Percentiles rank a stretch among this genome's conserved stretches.
Evolutionary conservation across 148 eudicot species (phyloP).

Genomic region (Gaultheria prostrata): DNA sequence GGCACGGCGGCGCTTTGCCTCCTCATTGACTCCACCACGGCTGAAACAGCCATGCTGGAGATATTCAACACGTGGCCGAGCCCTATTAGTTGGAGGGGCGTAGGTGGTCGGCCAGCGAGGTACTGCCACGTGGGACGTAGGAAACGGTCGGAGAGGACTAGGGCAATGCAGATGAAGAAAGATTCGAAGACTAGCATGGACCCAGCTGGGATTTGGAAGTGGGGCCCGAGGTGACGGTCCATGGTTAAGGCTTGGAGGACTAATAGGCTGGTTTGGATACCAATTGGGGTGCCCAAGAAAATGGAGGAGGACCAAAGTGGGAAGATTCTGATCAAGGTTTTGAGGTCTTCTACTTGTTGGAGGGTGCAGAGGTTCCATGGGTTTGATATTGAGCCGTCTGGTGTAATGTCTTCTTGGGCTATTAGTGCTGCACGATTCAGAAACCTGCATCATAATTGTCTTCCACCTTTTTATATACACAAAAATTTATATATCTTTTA

Average conservation of each 20-base stretch:
- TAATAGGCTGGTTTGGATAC: slow-evolving; percentile 44
- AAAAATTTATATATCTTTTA: no score
- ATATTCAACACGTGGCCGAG: slow-evolving; percentile 33
- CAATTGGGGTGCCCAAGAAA: slow-evolving; percentile 42
- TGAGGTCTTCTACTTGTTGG: slow-evolving; percentile 40
- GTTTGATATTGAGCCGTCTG: slow-evolving; percentile 30
- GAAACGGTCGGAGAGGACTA: slow-evolving; percentile 25
- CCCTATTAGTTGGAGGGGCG: slow-evolving; percentile 41
- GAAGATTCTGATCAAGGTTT: slow-evolving; percentile 41
- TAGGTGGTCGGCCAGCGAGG: slow-evolving; percentile 13
- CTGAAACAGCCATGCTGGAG: slow-evolving; percentile 37
- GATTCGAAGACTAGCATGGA: slow-evolving; percentile 28
- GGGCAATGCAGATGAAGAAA: slow-evolving; percentile 15
- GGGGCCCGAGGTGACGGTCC: slow-evolving; percentile 39
- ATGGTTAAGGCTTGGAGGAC: slow-evolving; percentile 54
- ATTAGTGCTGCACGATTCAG: slow-evolving; percentile 47
- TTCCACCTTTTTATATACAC: background rate
- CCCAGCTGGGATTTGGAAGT: slow-evolving; percentile 37
- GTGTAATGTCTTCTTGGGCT: slow-evolving; percentile 24
- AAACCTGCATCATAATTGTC: slow-evolving; percentile 27
- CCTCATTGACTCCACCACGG: slow-evolving; percentile 30
- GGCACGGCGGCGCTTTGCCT: slow-evolving; percentile 22
- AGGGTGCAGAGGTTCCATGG: slow-evolving; percentile 40
- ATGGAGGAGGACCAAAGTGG: slow-evolving; percentile 74
- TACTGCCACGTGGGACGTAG: slow-evolving; percentile 29